Conservation (phyloP, 495 filamentous ascomycete genomes). For the Daldinia concentrica region DNA sequence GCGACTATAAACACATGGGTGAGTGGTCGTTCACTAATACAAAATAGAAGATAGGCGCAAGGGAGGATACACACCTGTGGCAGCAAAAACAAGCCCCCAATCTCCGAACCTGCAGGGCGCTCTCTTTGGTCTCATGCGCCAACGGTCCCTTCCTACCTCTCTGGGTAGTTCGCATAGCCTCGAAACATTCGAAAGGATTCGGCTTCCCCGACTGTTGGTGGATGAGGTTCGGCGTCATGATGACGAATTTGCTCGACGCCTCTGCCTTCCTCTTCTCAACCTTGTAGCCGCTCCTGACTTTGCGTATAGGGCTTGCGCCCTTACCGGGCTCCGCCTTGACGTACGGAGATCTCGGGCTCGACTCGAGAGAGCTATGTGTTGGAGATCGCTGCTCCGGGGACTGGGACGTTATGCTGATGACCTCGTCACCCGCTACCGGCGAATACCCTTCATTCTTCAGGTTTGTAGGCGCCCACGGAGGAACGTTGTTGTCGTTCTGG, state of each 20-base stretch:
- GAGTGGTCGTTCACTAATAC: slow-evolving; percentile 23
- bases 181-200: slow-evolving; percentile 60
- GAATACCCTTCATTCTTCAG: slow-evolving; percentile 46
- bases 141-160: slow-evolving; percentile 59
- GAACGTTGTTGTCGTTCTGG: slow-evolving; percentile 45
- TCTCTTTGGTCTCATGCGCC: slow-evolving; percentile 57
- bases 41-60: slow-evolving; percentile 16
- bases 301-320: slow-evolving; percentile 48
- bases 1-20: slow-evolving; percentile 34
- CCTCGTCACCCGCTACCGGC: slow-evolving; percentile 51
- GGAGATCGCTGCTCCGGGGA: slow-evolving; percentile 47
- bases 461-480: slow-evolving; percentile 53
- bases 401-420: slow-evolving; percentile 41
- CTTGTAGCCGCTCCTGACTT: slow-evolving; percentile 45
- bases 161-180: slow-evolving; percentile 55
- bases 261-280: slow-evolving; percentile 51
- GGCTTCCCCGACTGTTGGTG: slow-evolving; percentile 53
- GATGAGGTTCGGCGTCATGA: slow-evolving; percentile 58
- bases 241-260: slow-evolving; percentile 54
- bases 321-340: slow-evolving; percentile 44
- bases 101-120: slow-evolving; percentile 57
- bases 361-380: slow-evolving; percentile 40
- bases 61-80: slow-evolving; percentile 46
- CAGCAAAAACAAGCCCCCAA: slow-evolving; percentile 61
- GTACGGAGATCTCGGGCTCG: slow-evolving; percentile 48